A percentile compares a stretch with the other conserved stretches of the same genome.
Evolutionary conservation across 305 asterid species (phyloP).

Genomic region (Fraxinus floribunda): DNA sequence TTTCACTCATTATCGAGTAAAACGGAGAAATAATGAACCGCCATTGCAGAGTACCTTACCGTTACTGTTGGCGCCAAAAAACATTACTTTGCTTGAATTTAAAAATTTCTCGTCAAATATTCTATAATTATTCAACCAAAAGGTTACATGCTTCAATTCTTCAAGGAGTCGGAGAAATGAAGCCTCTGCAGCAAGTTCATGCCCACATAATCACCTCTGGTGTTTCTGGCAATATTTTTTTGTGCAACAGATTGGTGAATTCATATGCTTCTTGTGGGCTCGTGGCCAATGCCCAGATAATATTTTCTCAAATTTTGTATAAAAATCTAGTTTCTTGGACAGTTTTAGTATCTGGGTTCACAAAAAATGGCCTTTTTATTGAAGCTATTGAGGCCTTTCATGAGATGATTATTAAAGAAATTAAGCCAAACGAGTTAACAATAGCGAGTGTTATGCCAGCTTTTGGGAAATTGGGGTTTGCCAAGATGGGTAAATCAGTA

Average conservation of each 20-base stretch:
- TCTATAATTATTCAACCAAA: conserved; percentile 22
- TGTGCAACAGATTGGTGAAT: conserved; percentile 51
- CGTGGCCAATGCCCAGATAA: conserved; percentile 33
- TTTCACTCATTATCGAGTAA: not conserved
- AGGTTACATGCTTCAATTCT: conserved; percentile 40
- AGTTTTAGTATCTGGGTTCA: conserved; percentile 49
- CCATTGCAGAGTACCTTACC: conserved; percentile 18
- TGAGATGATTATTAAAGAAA: conserved; percentile 39
- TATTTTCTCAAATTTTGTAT: conserved; percentile 36
- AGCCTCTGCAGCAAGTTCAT: conserved; percentile 47
- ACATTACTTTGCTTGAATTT: not conserved
- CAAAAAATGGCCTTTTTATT: conserved; percentile 36
- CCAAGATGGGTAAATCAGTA: conserved; percentile 44
- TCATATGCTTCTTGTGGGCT: conserved; percentile 47
- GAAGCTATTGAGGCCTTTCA: conserved; percentile 44
- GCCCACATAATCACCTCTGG: conserved; percentile 45
- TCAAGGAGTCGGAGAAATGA: conserved; percentile 30
- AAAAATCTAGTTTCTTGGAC: conserved; percentile 64
- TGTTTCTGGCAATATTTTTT: conserved; percentile 34
- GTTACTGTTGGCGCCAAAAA: conserved; percentile 33
- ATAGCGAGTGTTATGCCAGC: conserved; percentile 51
- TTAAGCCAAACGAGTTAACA: conserved; percentile 55
- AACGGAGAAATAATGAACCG: conserved; percentile 24
- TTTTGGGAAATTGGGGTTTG: conserved; percentile 38
- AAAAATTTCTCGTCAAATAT: not conserved